Base-by-base conservation (phyloP, 495 filamentous ascomycete genomes). In the Lasiosphaeria miniovina region DNA sequence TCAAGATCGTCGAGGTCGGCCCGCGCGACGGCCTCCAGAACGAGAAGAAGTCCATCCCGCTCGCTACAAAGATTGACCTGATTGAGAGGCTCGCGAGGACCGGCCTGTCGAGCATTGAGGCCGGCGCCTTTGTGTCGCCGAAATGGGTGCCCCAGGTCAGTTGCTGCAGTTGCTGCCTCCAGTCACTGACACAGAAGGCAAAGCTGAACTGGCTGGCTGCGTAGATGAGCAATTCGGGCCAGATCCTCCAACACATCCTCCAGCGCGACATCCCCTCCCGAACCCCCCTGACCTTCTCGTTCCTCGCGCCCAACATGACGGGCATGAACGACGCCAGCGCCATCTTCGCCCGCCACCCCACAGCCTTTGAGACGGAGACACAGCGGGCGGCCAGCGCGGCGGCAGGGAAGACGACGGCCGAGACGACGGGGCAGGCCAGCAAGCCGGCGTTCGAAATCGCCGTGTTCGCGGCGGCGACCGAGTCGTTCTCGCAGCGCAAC, bases 61-160 rank as follows among this genome's bases (percentile, higher is more conserved):
- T 93, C 57, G 82, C 83, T 43, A 96, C 89, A 4, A 98, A 98
- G 74, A 82, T 98, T 40, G 85, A 96, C 61, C 74, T 98, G 57
- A 88, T 97, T 52, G 78, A 86, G 62, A 80, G 84, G 57, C 77
- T 98, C 46, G 89, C 92, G n/a, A 84, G 83, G 65, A 94, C 93
- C 0, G 94, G 94, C 0, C 77, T 98, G 24, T 82, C 80, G 4
- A 89, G 88, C 49, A 96, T 98, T 62, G 94, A 98, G 73, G 94
- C 94, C 31, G 94, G 94, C 3, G 92, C 91, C 3, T 98, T 98
- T 71, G 93, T 98, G 7, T 83, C 89, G 53, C 93, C 92, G 7
- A 97, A 96, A 89, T 98, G 94, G 94, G 92, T 97, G 24, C 94
- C 94, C 34, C 95, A 96, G 83, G 91, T 94, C 71, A 55, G 74